Percentiles rank a stretch among this genome's conserved stretches.
Evolutionary conservation across 2,329 filamentous ascomycete species (phyloP).

Genomic region (Talaromyces sp.): DNA sequence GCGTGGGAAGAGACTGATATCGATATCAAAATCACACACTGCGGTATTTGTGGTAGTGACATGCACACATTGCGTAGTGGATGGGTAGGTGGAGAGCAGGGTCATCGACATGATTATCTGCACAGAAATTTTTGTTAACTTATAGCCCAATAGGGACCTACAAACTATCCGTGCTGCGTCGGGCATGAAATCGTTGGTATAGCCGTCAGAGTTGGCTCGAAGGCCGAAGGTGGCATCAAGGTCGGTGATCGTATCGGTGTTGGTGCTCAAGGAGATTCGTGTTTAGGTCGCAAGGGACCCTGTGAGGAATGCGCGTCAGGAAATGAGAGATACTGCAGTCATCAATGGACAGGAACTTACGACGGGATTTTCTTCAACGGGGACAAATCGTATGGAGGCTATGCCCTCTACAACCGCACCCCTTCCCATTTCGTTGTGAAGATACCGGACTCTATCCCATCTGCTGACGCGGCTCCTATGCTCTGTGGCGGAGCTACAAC

Average conservation of each 20-base stretch:
- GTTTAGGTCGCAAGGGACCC: slow-evolving; percentile 38
- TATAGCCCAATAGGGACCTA: slow-evolving; percentile 21
- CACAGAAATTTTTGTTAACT: background rate
- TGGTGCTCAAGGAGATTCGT: slow-evolving; percentile 57
- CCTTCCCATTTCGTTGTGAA: slow-evolving; percentile 56
- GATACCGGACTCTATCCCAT: slow-evolving; percentile 50
- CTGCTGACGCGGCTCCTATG: slow-evolving; percentile 60
- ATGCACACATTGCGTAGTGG: slow-evolving; percentile 53
- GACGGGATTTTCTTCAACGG: slow-evolving; percentile 44
- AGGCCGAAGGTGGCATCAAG: slow-evolving; percentile 25
- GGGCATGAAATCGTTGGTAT: slow-evolving; percentile 63
- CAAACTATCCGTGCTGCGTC: slow-evolving; percentile 47
- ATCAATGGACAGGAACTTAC: slow-evolving; percentile 27
- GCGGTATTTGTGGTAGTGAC: slow-evolving; percentile 61
- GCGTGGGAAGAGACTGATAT: slow-evolving; percentile 61
- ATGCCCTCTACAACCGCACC: slow-evolving; percentile 52
- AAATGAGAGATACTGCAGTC: slow-evolving; percentile 33
- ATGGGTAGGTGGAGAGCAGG: slow-evolving; percentile 27
- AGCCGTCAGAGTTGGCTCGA: slow-evolving; percentile 52
- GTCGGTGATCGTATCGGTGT: slow-evolving; percentile 46
- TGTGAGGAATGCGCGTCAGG: slow-evolving; percentile 52
- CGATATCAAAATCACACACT: slow-evolving; percentile 60
- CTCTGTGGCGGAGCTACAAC: slow-evolving; percentile 74
- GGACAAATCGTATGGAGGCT: slow-evolving; percentile 62
- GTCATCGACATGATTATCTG: background rate